A percentile compares a stretch with the other conserved stretches of the same genome.
phyloP scores from a whole-genome alignment of 2,329 filamentous ascomycete species.

The Chaetothyriales sp. region DNA sequence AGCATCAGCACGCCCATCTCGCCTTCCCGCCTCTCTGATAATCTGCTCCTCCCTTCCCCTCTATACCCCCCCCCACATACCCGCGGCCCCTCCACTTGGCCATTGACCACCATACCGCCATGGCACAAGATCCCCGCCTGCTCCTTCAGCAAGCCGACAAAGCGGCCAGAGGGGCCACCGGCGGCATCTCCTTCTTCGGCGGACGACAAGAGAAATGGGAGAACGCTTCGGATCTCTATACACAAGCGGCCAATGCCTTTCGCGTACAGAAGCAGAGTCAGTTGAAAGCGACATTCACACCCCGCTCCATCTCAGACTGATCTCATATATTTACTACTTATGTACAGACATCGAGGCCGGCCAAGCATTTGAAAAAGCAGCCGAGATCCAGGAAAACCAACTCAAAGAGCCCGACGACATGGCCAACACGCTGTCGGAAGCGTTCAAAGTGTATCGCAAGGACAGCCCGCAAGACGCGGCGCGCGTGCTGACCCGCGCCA shows the following conservation, averaged over 20 bases:
- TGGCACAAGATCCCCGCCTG: constrained; percentile 65
- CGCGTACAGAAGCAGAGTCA: constrained; percentile 72
- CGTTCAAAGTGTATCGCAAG: constrained; percentile 89
- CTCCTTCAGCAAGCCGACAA: constrained; percentile 83
- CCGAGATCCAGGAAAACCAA: constrained; percentile 63
- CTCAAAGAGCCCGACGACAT: constrained; percentile 88
- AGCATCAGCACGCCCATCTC: too few species aligned
- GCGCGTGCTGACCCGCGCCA: constrained; percentile 62
- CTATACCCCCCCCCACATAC: neutral
- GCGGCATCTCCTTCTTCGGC: constrained; percentile 83
- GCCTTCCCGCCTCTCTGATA: neutral
- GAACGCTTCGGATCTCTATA: constrained; percentile 74
- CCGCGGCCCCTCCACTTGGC: neutral
- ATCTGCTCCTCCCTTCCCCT: neutral
- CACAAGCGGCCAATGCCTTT: constrained; percentile 82
- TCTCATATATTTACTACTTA: neutral
- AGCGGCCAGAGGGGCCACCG: constrained; percentile 55
- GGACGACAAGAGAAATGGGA: constrained; percentile 79
- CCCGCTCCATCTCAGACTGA: neutral
- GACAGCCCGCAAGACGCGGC: constrained; percentile 71
- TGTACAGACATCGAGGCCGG: constrained; percentile 66
- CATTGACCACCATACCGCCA: constrained; percentile 38
- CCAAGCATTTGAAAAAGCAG: constrained; percentile 72
- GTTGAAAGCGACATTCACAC: constrained; percentile 12
- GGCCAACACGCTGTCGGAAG: constrained; percentile 74